phyloP scores from a whole-genome alignment of 257 asterid species.

The Solanum tacnaense region DNA sequence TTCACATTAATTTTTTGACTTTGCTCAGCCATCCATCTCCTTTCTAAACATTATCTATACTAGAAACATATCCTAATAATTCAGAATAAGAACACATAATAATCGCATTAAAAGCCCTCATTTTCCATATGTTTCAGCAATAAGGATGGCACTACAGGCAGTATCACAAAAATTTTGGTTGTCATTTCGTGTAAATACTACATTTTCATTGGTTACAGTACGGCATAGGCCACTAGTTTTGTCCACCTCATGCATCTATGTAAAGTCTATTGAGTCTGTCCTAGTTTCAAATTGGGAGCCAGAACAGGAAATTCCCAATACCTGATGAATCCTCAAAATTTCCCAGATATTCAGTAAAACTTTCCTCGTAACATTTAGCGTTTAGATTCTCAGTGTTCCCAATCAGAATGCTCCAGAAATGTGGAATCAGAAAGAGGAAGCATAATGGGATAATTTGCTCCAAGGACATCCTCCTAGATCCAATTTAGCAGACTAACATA shows the following conservation, averaged over 20 bases:
- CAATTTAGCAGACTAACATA: not conserved
- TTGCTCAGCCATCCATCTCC: not conserved
- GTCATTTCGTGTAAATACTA: not conserved
- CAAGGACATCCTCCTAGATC: not conserved
- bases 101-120: not conserved
- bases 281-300: not conserved
- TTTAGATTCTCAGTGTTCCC: not conserved
- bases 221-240: not conserved
- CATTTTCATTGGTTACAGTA: not conserved
- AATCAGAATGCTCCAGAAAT: not conserved
- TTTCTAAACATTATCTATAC: not conserved
- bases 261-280: not conserved
- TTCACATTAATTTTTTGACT: not conserved
- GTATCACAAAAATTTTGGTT: not conserved
- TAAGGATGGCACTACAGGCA: not conserved
- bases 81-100: not conserved
- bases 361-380: not conserved
- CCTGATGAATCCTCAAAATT: not conserved
- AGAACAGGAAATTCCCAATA: not conserved
- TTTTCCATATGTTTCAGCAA: not conserved
- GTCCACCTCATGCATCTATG: not conserved
- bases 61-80: not conserved
- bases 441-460: not conserved
- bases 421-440: not conserved
- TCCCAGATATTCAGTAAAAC: not conserved